Base-by-base conservation (phyloP, 441 rosid species). In the Aquilaria agallochum region DNA sequence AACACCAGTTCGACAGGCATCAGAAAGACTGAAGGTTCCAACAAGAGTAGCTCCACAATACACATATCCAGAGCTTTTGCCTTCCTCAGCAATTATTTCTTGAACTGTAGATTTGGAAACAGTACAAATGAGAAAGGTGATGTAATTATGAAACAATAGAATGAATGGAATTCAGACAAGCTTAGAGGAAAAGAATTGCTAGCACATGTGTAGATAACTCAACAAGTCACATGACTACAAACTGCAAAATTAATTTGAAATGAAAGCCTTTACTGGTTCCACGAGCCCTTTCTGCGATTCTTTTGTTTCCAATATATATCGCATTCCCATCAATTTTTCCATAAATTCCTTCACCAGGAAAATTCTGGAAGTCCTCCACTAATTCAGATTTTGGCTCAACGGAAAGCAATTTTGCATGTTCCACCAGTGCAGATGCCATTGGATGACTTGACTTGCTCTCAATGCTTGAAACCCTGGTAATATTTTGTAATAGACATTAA, bases 361-460 rank as follows among this genome's bases (percentile, higher is more conserved):
- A 87, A 67, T 80, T 95, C 7, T 84, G 80, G 68, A 75, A 95
- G 2, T 89, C 78, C 53, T 72, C 74, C 0, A 95, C 96, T 5
- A 63, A 66, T 45, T 86, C 96, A n/a, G 97, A 92, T 46, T 73
- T 83, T 20, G 97, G 87, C 68, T 83, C 83, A 9, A 89, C 40
- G 9, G 89, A 85, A 47, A 61, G 63, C 1, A 83, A 78, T 72
- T 74, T 79, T 42, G 76, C 99, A 67, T 86, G 78, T 30, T 78
- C 87, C 31, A 89, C 81, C 57, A 95, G 74, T 13, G 97, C 77
- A 36, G 81, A 71, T 20, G 99, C 97, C 94, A 91, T 81, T 34
- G 97, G 99, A 81, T 95, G 99, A 63, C 96, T 86, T 15, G 97
- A 91, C 69, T 89, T 91, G 60, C 91, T 84, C 79, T 95, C 97